Evolutionary conservation across 371 early-diverging fungal genomes (phyloP).

Genomic region (Mucor sp.): DNA sequence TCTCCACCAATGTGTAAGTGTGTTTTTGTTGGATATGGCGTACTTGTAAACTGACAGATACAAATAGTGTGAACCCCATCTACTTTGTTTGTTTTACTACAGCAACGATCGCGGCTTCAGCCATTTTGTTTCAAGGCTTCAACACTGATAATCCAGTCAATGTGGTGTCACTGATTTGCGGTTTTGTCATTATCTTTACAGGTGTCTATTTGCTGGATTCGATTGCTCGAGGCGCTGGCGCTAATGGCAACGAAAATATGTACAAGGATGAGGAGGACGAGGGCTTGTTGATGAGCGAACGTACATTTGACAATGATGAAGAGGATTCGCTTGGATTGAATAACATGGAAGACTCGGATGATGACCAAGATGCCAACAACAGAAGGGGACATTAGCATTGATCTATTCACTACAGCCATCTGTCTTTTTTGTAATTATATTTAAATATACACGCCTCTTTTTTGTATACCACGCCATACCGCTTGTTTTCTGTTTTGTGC

Average conservation of each 20-base stretch:
- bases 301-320: conserved; percentile 45
- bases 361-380: neutral
- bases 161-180: conserved; percentile 81
- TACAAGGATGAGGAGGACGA: conserved; percentile 22
- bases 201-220: conserved; percentile 80
- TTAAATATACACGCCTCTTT: neutral
- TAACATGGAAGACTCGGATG: neutral
- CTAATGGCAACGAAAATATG: conserved; percentile 13
- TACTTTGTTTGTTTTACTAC: conserved; percentile 95
- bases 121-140: conserved; percentile 89
- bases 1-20: conserved; percentile 81
- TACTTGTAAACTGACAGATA: neutral
- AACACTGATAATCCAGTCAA: conserved; percentile 73
- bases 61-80: conserved; percentile 75
- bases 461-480: neutral
- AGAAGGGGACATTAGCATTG: neutral
- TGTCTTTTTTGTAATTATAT: neutral
- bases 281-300: conserved; percentile 40
- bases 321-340: conserved; percentile 53
- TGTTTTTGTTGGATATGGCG: neutral
- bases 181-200: conserved; percentile 89
- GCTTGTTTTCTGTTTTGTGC: neutral
- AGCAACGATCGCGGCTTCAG: conserved; percentile 87
- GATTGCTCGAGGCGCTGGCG: conserved; percentile 29
- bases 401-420: neutral